Base-by-base conservation (phyloP, 1,139 yeast species). In the Blastobotrys illinoisensis region DNA sequence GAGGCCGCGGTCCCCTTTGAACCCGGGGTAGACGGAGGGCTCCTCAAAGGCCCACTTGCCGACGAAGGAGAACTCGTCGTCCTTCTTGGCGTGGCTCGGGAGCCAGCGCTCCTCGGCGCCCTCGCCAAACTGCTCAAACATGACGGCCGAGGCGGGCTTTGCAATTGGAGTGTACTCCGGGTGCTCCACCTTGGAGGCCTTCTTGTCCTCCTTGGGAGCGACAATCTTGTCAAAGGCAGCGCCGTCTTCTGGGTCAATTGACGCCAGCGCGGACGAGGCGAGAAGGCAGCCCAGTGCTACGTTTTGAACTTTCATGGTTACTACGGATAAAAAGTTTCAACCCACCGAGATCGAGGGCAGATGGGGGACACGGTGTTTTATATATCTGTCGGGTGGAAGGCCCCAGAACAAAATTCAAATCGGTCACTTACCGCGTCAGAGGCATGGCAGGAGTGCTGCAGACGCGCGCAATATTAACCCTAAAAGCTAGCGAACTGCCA, bases 1-100 rank as follows among this genome's bases (percentile, higher is more conserved):
- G 56, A 89, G 78, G 2, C 95, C 96, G 56, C 76, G 76, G 69
- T 88, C 96, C 54, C 79, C 79, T 16, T 65, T 67, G 62, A 81
- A 79, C 0, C 86, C 93, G 1, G 84, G 82, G 62, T 79, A 75
- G 32, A 75, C 76, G 1, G 62, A 58, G 5, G 85, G 73, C 66
- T 84, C 89, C 66, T 81, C 86, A 53, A 88, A 76, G 5, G 72
- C 71, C 97, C 97, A 89, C 65, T 80, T 71, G 14, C 97, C 97
- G 18, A 69, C 76, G 67, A 86, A 88, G 4, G 81, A 68, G 60
- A 80, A 77, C 58, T 76, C 79, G 50, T 72, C 74, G 59, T 77
- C 74, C 65, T 80, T 83, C 64, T 74, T 74, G 24, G 88, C 85
- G 49, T 74, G 72, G 7, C 95, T 86, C 11, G 79, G 74, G 55